Evolutionary conservation across 2,329 filamentous ascomycete species (phyloP).

Genomic region (Fusarium protoensiforme): DNA sequence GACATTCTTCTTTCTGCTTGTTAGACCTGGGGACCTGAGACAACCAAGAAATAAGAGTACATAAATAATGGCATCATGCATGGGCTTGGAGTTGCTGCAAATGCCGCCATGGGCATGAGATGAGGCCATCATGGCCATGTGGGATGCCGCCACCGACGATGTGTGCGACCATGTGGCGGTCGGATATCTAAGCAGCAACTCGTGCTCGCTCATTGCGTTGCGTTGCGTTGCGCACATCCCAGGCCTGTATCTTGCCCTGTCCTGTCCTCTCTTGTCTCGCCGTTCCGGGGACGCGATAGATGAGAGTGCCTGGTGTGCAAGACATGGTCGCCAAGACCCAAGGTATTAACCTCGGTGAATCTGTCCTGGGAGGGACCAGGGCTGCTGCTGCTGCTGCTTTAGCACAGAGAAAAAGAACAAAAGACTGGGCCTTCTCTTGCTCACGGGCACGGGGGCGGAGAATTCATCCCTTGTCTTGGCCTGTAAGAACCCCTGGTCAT

Average conservation of each 20-base stretch:
- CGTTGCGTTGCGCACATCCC: background rate
- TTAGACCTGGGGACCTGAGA: constrained; percentile 6
- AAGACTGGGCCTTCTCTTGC: constrained; percentile 20
- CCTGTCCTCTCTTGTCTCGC: background rate
- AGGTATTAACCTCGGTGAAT: constrained; percentile 42
- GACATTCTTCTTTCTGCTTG: constrained; percentile 12
- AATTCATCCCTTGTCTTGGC: constrained; percentile 7
- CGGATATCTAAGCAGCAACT: constrained; percentile 6
- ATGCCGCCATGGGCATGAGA: constrained; percentile 8
- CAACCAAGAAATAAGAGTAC: constrained; percentile 1
- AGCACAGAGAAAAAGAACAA: constrained; percentile 23
- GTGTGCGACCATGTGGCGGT: constrained; percentile 6
- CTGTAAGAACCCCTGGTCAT: constrained; percentile 28
- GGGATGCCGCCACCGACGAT: constrained; percentile 5
- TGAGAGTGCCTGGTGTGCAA: background rate
- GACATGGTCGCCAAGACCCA: constrained; percentile 4
- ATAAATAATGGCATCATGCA: constrained; percentile 34
- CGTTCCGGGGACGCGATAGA: background rate
- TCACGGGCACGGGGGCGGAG: constrained; percentile 25
- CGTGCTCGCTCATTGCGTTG: background rate
- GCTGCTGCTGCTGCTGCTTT: background rate
- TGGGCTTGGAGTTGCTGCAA: constrained; percentile 10
- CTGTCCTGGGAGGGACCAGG: constrained; percentile 17
- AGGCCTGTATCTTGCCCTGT: background rate
- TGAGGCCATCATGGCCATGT: constrained; percentile 21